Evolutionary conservation across 192 early-diverging fungal species (phyloP), one percentile per base, ranked within the genome.

Genomic region (Mortierella antarctica): DNA sequence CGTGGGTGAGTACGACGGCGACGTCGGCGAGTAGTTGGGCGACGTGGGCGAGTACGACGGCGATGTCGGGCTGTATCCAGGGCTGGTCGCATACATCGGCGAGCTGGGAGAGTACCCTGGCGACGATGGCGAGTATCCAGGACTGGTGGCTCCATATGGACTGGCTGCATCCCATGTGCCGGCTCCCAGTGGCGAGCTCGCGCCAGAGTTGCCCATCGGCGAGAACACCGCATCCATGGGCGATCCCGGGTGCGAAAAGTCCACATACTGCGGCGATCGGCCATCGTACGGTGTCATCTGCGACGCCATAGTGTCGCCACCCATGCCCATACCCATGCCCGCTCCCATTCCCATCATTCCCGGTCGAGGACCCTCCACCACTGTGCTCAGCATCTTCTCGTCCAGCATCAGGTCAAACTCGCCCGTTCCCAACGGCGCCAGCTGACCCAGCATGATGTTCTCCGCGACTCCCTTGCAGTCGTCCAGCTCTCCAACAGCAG

Each of bases 391-490:
- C 93, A 93, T 93, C 49, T 97, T 94, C 83, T 96, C 94, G 76
- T 99, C 94, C 72, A 99, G 86, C 86, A 96, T 88, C 57, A 99
- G 90, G 65, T 96, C 96, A 82, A 98, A 96, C 70, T 91, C 90
- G 67, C 97, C 97, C 0, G 98, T 97, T 60, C 98, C 98, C 53
- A 99, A 81, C 60, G 96, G 96, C 17, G 98, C 97, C 47, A 99
- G 86, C 87, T 99, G 97, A 53, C 98, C 98, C 49, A 99, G 88
- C 88, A 99, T 92, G 46, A 99, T 97, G 84, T 96, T 97, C 82
- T 98, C 98, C 5, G 96, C 95, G 45, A 99, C 98, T 57, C 98
- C 98, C 74, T 91, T 90, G 82, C 97, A 98, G 82, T 96, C 94
- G 83, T 99, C 98, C 55, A 95, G 44, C 74, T 96, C 94, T 65